Conservation (phyloP, 257 asterid species). For the Prunella vulgaris region DNA sequence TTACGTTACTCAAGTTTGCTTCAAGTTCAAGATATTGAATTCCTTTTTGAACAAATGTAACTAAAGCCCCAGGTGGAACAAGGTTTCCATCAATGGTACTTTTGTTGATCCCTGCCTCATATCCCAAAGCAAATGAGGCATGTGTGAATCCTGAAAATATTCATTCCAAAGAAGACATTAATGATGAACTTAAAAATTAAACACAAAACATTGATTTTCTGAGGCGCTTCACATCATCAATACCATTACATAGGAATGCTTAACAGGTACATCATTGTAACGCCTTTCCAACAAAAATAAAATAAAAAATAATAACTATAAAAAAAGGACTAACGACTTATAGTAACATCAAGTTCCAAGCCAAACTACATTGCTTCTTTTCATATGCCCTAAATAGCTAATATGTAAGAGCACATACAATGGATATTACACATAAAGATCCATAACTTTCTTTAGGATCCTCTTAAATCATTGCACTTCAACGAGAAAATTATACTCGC, state of each 20-base stretch:
- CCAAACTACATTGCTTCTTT: not conserved
- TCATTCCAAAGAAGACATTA: constrained; percentile 15
- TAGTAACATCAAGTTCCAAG: not conserved
- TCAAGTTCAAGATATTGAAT: constrained; percentile 91
- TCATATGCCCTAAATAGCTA: not conserved
- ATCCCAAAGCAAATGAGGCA: constrained; percentile 86
- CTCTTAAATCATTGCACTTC: not conserved
- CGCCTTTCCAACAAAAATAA: not conserved
- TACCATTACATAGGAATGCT: not conserved
- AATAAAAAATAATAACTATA: not conserved
- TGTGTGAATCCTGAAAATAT: constrained; percentile 75
- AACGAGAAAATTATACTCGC: not conserved
- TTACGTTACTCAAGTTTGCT: constrained; percentile 71
- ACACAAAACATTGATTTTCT: not conserved
- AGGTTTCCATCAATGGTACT: constrained; percentile 73
- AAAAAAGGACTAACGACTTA: not conserved
- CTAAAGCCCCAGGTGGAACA: constrained; percentile 95
- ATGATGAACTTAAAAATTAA: not conserved
- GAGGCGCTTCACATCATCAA: not conserved
- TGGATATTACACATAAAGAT: not conserved
- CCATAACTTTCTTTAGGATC: not conserved
- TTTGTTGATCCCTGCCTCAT: constrained; percentile 79
- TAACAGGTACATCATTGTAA: not conserved
- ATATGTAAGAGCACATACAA: not conserved
- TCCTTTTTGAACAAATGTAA: constrained; percentile 85